Evolutionary conservation across 2,329 filamentous ascomycete genomes (phyloP), one percentile per base, ranked within the genome.

Genomic region (Aspergillus unguis): DNA sequence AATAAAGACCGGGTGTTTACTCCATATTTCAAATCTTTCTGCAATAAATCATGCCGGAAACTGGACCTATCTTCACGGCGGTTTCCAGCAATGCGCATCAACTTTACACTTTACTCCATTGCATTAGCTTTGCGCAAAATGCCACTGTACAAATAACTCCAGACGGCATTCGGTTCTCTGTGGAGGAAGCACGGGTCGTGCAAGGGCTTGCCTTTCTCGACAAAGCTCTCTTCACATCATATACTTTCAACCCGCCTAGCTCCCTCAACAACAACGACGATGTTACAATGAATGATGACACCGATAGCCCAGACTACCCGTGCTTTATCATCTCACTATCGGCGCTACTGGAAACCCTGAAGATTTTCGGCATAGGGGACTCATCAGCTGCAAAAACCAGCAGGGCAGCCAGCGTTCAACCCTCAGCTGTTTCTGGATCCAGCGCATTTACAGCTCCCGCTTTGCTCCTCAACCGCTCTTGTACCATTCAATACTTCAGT

Each of bases 191-290:
- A 8, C 86, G 90, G 58, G 89, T 92, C 26, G 92, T 97, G 83
- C 92, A 97, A 83, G 91, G 86, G 44, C 82, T 88, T 59, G 89
- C 88, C 23, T 95, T 96, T 69, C 84, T 97, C 52, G 89, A 95
- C 70, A 92, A 89, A 68, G 81, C 82, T 37, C 85, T 99, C 50
- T 99, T 99, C 74, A 91, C 89, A 40, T 87, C 86, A 17, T 99
- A 92, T 70, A 83, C 78, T 23, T 87, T 90, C 69, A 85, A 86
- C 46, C 58, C 77, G 74, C 63, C 69, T 44, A 57, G 50, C 42
- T 64, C 60, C 25, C 58, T 64, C 37, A 48, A 45, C 37, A 50
- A 59, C 32, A 49, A 60, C 42, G 48, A 60, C 33, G 45, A 60
- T n/a, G 43, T 53, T 44, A 63, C 70, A 29, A 65, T 72, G 23